Evolutionary conservation across 805 yeast genomes (phyloP), one percentile per base, ranked within the genome.

Genomic region (Saccharomycopsis amapae): DNA sequence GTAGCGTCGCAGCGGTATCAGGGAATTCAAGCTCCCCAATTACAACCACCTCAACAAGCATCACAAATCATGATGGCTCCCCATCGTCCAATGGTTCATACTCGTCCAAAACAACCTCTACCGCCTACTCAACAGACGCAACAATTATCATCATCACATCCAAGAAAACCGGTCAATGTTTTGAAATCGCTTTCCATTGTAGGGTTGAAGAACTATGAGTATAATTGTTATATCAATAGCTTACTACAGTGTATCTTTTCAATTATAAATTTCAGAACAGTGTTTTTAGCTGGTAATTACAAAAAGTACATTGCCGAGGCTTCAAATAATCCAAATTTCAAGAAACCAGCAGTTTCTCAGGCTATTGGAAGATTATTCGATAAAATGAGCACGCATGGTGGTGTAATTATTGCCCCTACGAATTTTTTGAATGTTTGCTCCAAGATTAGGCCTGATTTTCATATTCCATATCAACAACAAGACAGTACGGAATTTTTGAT

Each of bases 401-500:
- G 79, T 2, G 71, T 74, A 36, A 69, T 80, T 0, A 76, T 83
- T 28, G 78, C 80, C 1, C 88, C 90, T 3, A 71, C 75, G 6
- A 74, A 76, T 36, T 82, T 84, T 55, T 66, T 83, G 35, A 69
- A 78, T 38, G 60, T 67, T 1, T 64, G 80, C 42, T 62, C 75
- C 19, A 50, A 63, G 5, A 56, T 81, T 19, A 76, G 81, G 52
- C 88, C 88, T 0, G 85, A 80, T 55, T 70, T 82, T 45, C 65
- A 68, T 52, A 81, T 84, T 10, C 90, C 90, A 0, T 62, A 72
- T 53, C 86, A 81, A 55, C 94, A 85, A 56, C 93, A 85, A 57
- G 94, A 85, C 59, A 80, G 89, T 1, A 87, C 84, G 45, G 93
- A 85, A 55, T 82, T 82, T 56, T 61, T 85, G 37, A 68, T 82